phyloP scores from a whole-genome alignment of 140 eudicot species.

The Bidens hawaiensis region DNA sequence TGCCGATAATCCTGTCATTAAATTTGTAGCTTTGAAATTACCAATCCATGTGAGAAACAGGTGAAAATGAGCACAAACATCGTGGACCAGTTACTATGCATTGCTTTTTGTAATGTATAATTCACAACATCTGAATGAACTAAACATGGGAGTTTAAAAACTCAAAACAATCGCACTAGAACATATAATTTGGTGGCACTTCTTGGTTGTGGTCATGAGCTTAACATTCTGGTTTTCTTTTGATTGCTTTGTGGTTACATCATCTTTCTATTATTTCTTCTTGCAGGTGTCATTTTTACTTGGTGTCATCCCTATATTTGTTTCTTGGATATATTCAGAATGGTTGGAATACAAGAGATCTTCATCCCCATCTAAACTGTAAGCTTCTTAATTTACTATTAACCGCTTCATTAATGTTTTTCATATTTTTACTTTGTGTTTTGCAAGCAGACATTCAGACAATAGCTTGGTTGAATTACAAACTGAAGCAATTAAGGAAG shows the following conservation, averaged over 20 bases:
- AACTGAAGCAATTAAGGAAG: constrained; percentile 54
- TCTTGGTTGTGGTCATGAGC: background rate
- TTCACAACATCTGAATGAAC: constrained; percentile 1
- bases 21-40: background rate
- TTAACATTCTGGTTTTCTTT: constrained; percentile 4
- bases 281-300: constrained; percentile 87
- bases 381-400: constrained; percentile 31
- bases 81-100: background rate
- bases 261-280: no score
- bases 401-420: background rate
- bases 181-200: constrained; percentile 9
- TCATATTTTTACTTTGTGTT: background rate
- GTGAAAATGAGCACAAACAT: background rate
- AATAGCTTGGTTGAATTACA: constrained; percentile 72
- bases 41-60: constrained; percentile 8
- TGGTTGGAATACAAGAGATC: constrained; percentile 77
- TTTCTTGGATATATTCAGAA: constrained; percentile 89
- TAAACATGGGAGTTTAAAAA: no score
- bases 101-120: background rate
- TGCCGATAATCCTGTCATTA: no score
- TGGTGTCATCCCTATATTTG: constrained; percentile 74
- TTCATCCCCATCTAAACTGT: constrained; percentile 73
- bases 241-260: background rate
- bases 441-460: constrained; percentile 72
- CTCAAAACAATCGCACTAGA: no score